Conservation (phyloP, 2,329 filamentous ascomycete species). For the Metarhizium sp. region DNA sequence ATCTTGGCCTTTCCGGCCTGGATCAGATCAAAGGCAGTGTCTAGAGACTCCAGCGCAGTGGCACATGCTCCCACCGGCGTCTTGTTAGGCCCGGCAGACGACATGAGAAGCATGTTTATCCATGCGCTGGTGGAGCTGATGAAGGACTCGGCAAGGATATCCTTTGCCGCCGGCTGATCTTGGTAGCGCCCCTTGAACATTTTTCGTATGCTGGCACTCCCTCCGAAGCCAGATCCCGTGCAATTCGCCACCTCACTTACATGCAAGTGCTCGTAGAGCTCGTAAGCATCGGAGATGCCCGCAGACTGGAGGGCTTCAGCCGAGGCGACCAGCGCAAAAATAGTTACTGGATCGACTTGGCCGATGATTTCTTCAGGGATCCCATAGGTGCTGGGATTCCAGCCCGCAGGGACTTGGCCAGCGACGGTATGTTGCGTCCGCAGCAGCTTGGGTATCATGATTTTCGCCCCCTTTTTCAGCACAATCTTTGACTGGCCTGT, state of each 20-base stretch:
- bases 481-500: neutral
- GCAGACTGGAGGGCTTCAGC: neutral
- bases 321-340: neutral
- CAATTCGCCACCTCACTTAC: neutral
- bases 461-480: neutral
- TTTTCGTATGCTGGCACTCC: neutral
- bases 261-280: neutral
- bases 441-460: neutral
- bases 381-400: neutral
- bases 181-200: neutral
- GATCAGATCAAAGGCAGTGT: constrained; percentile 94
- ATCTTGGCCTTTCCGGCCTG: constrained; percentile 87
- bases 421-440: neutral
- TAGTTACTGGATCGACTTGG: neutral
- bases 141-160: neutral
- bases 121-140: constrained; percentile 68
- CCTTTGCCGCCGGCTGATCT: neutral
- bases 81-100: constrained; percentile 88
- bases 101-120: constrained; percentile 91
- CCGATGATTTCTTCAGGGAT: neutral
- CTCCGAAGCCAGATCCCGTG: neutral
- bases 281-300: neutral
- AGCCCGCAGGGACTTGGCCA: neutral
- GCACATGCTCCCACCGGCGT: constrained; percentile 91
- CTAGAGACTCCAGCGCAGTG: constrained; percentile 85